Base-by-base conservation (phyloP, 208 protist genomes). In the Acanthamoeba healyi region DNA sequence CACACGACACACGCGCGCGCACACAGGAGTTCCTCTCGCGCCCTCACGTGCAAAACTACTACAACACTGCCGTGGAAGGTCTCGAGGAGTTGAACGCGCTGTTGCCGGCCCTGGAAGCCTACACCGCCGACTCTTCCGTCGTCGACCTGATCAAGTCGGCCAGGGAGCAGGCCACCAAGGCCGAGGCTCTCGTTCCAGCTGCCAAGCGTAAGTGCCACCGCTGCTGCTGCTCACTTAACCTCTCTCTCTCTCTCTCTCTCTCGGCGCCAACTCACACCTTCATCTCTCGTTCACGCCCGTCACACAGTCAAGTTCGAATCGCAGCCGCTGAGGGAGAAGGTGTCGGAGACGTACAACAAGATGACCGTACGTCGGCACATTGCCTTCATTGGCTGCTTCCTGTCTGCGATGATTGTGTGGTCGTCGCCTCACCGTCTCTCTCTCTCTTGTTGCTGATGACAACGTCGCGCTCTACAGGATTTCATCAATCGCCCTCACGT, bases 161-260 rank as follows among this genome's bases (percentile, higher is more conserved):
- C 86, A 92, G 74, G 86, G 58, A 2, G 24, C 24, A 74, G 86
- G 49, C 74, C n/a, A 40, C 56, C 56, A 92, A 92, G 86, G 86
- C 86, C 46, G 86, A 92, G 44, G 56, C 86, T 6, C 36, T 58
- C 56, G 42, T 92, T 7, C 36, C 86, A 1, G 40, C 36, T 4
- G 86, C 86, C 34, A 92, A 92, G 46, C 7, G 58, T 67, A n/a
- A n/a, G n/a, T n/a, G n/a, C n/a, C n/a, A 67, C 58, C 0, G 0
- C 44, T 15, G 44, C 44, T 12, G 44, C 44, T 49, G 14, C 17
- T 6, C 51, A 7, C 0, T 19, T 58, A 15, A 15, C 51, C 1
- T 58, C 51, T 5, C 51, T 49, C 7, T 22, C 26, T 12, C 51
- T 58, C 14, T 7, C 0, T 22, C 51, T 26, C 51, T 24, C n/a